Evolutionary conservation across 257 asterid species (phyloP).

Genomic region (Solanum habrochaites): DNA sequence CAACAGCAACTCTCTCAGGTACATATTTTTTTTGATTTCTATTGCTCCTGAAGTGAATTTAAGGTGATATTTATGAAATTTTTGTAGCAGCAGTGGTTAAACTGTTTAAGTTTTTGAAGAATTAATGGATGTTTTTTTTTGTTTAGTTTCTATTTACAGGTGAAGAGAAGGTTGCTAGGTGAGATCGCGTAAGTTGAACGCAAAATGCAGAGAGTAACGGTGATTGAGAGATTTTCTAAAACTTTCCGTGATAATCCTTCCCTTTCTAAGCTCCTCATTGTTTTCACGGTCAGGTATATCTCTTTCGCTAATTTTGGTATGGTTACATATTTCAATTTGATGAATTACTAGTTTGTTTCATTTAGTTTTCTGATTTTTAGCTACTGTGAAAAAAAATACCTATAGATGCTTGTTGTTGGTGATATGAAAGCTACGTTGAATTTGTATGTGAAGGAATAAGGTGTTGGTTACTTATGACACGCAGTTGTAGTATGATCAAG

Average conservation of each 20-base stretch:
- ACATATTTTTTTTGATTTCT: not conserved
- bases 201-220: constrained; percentile 32
- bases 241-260: constrained; percentile 49
- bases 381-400: not conserved
- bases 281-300: constrained; percentile 52
- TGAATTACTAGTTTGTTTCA: not conserved
- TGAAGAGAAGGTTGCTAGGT: constrained; percentile 9
- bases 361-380: not conserved
- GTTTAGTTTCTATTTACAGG: constrained; percentile 3
- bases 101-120: not conserved
- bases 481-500: not conserved
- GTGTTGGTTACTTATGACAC: not conserved
- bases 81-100: not conserved
- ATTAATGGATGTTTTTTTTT: not conserved
- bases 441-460: not conserved
- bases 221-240: constrained; percentile 42
- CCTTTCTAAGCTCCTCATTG: constrained; percentile 42
- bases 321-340: not conserved
- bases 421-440: not conserved
- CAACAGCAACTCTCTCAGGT: not conserved
- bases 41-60: not conserved
- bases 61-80: not conserved
- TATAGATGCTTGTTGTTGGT: not conserved
- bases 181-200: not conserved
- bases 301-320: not conserved